Evolutionary conservation across 2,329 filamentous ascomycete genomes (phyloP), one percentile per base, ranked within the genome.

Genomic region (Botryotinia globosa): DNA sequence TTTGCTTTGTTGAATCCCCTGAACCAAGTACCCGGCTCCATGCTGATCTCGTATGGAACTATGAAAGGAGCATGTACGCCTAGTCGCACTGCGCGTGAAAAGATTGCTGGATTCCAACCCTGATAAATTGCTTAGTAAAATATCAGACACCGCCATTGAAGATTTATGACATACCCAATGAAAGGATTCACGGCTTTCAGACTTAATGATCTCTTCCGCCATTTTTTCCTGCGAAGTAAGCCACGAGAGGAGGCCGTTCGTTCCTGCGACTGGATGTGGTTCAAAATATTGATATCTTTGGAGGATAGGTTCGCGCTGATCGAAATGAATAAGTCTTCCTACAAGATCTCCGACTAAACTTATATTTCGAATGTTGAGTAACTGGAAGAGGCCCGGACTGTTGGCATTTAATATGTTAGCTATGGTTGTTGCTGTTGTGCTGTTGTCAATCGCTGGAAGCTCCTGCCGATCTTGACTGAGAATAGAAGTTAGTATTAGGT

Each of bases 161-260:
- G 14, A 10, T 22, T 42, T 16, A 42, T 42, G n/a, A 29, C 65
- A 42, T 67, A 67, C 65, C 65, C 65, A 67, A 56, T 14, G 10
- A 48, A 67, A 67, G n/a, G 22, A 67, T 7, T 67, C 34, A 29
- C 12, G 34, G 25, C 65, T 42, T 42, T 37, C 48, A 32, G 48
- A 32, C n/a, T 56, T 4, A n/a, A 67, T 42, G 4, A 42, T 54
- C 29, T 1, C 4, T 29, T 42, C 34, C 1, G 65, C 65, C 65
- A 67, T 67, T 67, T 56, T 56, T 25, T 67, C 65, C 48, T 67
- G 65, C 18, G 18, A 56, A 29, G 65, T 67, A 16, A 67, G 65
- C 48, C 25, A 67, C 48, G 65, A 67, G 42, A 67, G 65, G 4
- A 67, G 65, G 25, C 65, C 48, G 34, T 67, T 14, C 22, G 39